These are phyloP conservation scores for Pseudogymnoascus sp. DNA, from an alignment of 2,329 filamentous ascomycete genomes.

Conservation along the genomic window DNA sequence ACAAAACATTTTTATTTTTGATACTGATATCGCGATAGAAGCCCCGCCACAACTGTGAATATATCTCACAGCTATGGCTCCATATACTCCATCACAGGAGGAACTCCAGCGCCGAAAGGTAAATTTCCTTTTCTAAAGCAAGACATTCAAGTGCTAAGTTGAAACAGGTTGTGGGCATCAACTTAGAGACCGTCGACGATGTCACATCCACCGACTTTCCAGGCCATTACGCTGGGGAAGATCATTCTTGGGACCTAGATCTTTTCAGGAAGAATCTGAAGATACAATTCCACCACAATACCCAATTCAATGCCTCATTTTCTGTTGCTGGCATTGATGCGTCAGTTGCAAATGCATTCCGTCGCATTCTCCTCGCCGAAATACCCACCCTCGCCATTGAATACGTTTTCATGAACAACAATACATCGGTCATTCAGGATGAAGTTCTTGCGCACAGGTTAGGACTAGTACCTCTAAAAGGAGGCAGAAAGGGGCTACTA, in stretches of 20 bases:
- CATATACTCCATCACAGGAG: conserved; percentile 43
- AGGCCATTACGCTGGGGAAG: conserved; percentile 82
- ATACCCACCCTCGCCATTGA: conserved; percentile 93
- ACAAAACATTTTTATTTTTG: conserved; percentile 13
- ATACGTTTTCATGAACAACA: conserved; percentile 87
- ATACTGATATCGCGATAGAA: conserved; percentile 13
- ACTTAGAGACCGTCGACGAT: conserved; percentile 84
- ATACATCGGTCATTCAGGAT: conserved; percentile 96
- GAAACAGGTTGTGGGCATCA: conserved; percentile 72
- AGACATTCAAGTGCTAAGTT: conserved; percentile 14
- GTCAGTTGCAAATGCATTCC: conserved; percentile 92
- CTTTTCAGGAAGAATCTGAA: conserved; percentile 65
- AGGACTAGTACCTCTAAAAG: conserved; percentile 84
- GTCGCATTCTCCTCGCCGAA: conserved; percentile 90
- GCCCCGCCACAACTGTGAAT: conserved; percentile 6
- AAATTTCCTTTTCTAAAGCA: conserved; percentile 16
- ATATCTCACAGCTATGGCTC: conserved; percentile 36
- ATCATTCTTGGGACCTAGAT: conserved; percentile 70
- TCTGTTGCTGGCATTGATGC: conserved; percentile 89
- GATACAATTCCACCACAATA: conserved; percentile 80
- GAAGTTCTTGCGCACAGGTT: conserved; percentile 89
- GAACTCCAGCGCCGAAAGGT: conserved; percentile 59
- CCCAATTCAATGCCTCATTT: conserved; percentile 72
- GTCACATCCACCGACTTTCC: conserved; percentile 88
- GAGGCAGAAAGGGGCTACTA: conserved; percentile 65